Evolutionary conservation across 169 alveolate species (phyloP), one percentile per base, ranked within the genome.

Genomic region (Plasmodium knowlesi): DNA sequence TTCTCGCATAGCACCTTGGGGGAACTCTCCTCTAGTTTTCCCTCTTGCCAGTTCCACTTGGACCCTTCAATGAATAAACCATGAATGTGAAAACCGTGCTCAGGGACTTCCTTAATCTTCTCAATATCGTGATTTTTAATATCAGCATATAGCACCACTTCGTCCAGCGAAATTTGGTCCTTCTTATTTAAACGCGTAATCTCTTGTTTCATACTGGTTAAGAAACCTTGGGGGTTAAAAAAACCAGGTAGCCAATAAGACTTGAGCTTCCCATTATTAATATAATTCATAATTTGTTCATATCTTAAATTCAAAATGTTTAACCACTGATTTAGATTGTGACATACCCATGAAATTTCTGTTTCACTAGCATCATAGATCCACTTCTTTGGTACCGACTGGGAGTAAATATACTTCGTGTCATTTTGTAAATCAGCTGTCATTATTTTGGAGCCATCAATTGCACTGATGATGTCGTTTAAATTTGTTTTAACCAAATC

Each of bases 21-120:
- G 85, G 97, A 94, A 22, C 99, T 97, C 84, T 98, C 99, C 61
- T 98, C 99, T 70, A 98, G 97, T 95, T 97, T 97, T 41, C 97
- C 97, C 43, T 97, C 98, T 93, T 97, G 98, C 96, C 97, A 97
- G 95, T 97, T 98, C 99, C 99, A 98, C 81, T 98, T 97, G 72
- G 99, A 98, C 37, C 99, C 99, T 92, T 98, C 99, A 50, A 98
- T 96, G 95, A 96, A 98, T 80, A 98, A 97, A 57, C 99, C 99
- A 91, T 98, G 98, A 84, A 98, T 97, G 84, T 97, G 93, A 72
- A 97, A 99, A 10, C 99, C 99, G 94, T 97, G 98, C 46, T 96
- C 97, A 19, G 98, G 98, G 22, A 86, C 95, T 80, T 97, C 97
- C 79, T 95, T 96, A 34, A 96, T 91, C 83, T 97, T 96, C 91